Evolutionary conservation across 306 rosid species (phyloP), one percentile per base, ranked within the genome.

Genomic region (Inga laurina): DNA sequence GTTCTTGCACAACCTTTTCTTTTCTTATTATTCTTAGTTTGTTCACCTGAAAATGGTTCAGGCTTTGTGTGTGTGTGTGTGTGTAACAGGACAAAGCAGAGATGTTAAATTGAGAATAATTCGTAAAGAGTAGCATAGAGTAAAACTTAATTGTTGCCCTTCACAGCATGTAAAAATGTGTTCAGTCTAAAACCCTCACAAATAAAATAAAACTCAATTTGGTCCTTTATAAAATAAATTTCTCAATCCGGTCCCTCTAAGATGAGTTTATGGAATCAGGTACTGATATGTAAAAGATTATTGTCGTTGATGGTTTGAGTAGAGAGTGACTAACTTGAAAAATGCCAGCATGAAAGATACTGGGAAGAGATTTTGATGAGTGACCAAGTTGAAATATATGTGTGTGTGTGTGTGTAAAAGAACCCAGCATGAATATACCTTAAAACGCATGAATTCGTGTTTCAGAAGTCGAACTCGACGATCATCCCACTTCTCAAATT

Each of bases 361-460:
- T 49, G 51, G 54, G 19, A 49, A 49, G 19, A 49, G 19, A 49
- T 49, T 49, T 14, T 49, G 54, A 49, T 2, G 51, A 46, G 61
- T 54, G 61, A 54, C 9, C n/a, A 19, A 54, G n/a, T 54, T 18
- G 24, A 54, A 18, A 19, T 1, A 6, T 10, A 0, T 10, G 22
- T 22, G 30, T 27, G 30, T 27, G 30, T 27, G 30, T 27, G 30
- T 27, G 30, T 27, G 30, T 27, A 27, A 27, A 8, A 21, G 62
- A 21, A n/a, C 2, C 9, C 30, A 8, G 43, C n/a, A 37, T 15
- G 39, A 52, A 77, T 43, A 46, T 22, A 94, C 98, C 94, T 96
- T 91, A 72, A 94, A 96, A 77, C 98, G 98, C 87, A 94, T 82
- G 84, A 93, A 93, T 64, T 96, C 98, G 43, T 92, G 93, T 76